Conservation (phyloP, 208 protist species). For the Trypanosoma avium region DNA sequence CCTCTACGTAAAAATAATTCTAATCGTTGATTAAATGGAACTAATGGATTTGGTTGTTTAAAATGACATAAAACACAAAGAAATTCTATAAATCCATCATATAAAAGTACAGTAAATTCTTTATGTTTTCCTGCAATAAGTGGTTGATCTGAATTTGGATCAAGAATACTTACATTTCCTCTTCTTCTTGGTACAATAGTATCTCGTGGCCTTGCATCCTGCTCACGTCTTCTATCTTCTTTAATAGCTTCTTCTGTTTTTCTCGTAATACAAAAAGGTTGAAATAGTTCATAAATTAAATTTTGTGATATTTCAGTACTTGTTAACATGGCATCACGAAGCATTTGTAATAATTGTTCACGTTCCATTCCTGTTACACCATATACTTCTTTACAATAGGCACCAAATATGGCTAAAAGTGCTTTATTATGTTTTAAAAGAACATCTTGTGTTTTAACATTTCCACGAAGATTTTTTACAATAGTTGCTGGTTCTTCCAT, state of each 20-base stretch:
- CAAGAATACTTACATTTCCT: constrained; percentile 62
- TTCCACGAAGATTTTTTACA: constrained; percentile 49
- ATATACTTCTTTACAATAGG: constrained; percentile 78
- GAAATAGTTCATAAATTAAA: constrained; percentile 82
- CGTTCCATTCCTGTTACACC: constrained; percentile 65
- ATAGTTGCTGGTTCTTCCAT: constrained; percentile 32
- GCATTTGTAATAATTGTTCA: constrained; percentile 68
- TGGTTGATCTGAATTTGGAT: constrained; percentile 30
- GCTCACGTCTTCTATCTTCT: constrained; percentile 57
- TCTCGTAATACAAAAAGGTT: constrained; percentile 59
- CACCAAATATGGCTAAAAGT: constrained; percentile 63
- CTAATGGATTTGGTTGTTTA: constrained; percentile 86
- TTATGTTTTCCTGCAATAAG: constrained; percentile 23
- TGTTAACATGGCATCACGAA: constrained; percentile 87
- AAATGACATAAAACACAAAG: constrained; percentile 85
- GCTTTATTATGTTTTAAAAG: constrained; percentile 51
- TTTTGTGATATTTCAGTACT: constrained; percentile 87
- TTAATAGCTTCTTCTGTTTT: constrained; percentile 32
- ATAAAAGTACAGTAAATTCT: constrained; percentile 58
- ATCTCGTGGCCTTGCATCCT: constrained; percentile 51
- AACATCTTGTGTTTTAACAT: constrained; percentile 52
- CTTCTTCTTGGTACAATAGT: constrained; percentile 23
- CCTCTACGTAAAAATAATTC: constrained; percentile 67
- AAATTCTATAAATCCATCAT: constrained; percentile 79
- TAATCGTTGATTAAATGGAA: constrained; percentile 69